phyloP scores from a whole-genome alignment of 2,329 filamentous ascomycete genomes.

The Aspergillus tamarii region DNA sequence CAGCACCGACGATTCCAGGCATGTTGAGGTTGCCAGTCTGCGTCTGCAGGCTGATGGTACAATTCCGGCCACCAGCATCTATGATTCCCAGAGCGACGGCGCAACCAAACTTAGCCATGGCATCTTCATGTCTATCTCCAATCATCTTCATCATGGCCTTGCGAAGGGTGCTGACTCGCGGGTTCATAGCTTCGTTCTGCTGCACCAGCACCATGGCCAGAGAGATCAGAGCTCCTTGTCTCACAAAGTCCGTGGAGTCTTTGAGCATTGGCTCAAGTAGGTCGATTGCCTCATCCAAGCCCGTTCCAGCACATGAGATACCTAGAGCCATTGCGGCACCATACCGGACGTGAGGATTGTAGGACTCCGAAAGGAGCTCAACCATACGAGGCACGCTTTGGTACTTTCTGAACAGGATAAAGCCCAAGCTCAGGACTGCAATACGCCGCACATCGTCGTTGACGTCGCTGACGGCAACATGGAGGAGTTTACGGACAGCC shows the following conservation, averaged over 20 bases:
- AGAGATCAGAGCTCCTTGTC: conserved; percentile 92
- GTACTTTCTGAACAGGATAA: conserved; percentile 97
- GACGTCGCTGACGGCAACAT: conserved; percentile 96
- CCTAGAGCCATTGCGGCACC: conserved; percentile 97
- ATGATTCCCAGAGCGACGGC: conserved; percentile 95
- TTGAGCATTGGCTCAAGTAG: conserved; percentile 99
- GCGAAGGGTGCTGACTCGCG: conserved; percentile 86
- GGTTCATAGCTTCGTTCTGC: conserved; percentile 98
- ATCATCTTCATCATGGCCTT: conserved; percentile 95
- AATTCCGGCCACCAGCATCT: conserved; percentile 96
- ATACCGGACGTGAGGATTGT: conserved; percentile 97
- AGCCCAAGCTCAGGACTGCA: conserved; percentile 96
- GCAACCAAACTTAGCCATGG: conserved; percentile 98
- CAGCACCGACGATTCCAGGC: conserved; percentile 96
- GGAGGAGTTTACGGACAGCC: conserved; percentile 91
- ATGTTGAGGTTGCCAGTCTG: conserved; percentile 99
- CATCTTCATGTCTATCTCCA: conserved; percentile 93
- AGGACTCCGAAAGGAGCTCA: conserved; percentile 94
- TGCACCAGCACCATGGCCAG: conserved; percentile 99
- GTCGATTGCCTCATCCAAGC: conserved; percentile 93
- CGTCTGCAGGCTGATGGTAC: conserved; percentile 95
- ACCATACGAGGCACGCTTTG: conserved; percentile 98
- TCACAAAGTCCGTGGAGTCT: conserved; percentile 96
- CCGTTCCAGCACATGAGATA: conserved; percentile 96
- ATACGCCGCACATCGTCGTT: conserved; percentile 96